Evolutionary conservation across 2,329 filamentous ascomycete species (phyloP), one percentile per base, ranked within the genome.

Genomic region (Coniochaeta sp.): DNA sequence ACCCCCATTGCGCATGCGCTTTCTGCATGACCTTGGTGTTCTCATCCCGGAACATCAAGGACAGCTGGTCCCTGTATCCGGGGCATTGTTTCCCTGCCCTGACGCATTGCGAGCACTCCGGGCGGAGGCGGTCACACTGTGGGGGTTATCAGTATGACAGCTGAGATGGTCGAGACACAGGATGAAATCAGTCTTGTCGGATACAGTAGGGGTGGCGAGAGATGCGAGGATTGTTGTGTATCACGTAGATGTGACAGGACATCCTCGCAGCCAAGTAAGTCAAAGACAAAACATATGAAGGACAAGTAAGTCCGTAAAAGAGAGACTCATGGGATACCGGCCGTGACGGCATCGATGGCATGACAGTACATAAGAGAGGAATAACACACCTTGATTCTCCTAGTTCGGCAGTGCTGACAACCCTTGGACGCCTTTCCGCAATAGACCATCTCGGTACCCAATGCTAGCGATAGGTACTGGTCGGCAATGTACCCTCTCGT

Each of bases 41-140:
- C 66, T 86, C 81, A 67, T 86, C 81, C 32, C 82, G 79, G 62
- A 86, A 86, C 75, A 85, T 79, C 52, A 85, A 69, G 28, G 81
- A 81, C 30, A 85, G 67, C 63, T 83, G 79, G 56, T 85, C 81
- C 57, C 82, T 74, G 59, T 86, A 85, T 6, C 82, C 82, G 18
- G 81, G 79, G 58, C 82, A 86, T 59, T 70, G 74, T 64, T 81
- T 80, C 60, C 75, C 74, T 45, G 81, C 75, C 35, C 81, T 78
- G 42, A 77, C 68, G 61, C 82, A 85, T 70, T 85, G 82, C 22
- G 79, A 79, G 60, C 82, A 86, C 59, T 79, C 73, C 5, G 82
- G 82, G 35, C 70, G 72, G 46, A 74, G 71, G 61, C 81, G 82
- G 64, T 85, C 82, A 66, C 82, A 86, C 79, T 82, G 40, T 9